Evolutionary conservation across 148 eudicot species (phyloP), one percentile per base, ranked within the genome.

Genomic region (Simmondsia chinensis): DNA sequence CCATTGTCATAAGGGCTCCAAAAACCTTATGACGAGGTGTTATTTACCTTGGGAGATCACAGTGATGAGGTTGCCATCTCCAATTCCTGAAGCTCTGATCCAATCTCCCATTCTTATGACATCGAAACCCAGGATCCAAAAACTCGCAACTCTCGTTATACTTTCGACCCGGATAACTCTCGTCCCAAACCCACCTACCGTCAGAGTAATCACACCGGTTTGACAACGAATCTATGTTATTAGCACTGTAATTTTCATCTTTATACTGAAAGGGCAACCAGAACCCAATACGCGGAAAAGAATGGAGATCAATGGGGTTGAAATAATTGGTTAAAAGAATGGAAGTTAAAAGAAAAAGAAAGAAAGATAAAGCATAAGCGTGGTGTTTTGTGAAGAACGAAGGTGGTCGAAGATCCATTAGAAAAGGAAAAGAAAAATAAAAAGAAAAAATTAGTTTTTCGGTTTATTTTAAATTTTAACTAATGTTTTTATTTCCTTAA

Each of bases 21-120:
- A n/a, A n/a, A n/a, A n/a, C n/a, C n/a, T n/a, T n/a, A n/a, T n/a
- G n/a, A n/a, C n/a, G n/a, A n/a, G n/a, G n/a, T n/a, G n/a, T n/a
- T n/a, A 22, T 58, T 21, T 72, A 87, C 94, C 87, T 76, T 18
- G 96, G 88, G 66, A 82, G 75, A 57, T 77, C 33, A 50, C 91
- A 82, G 0, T 27, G 52, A 2, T 51, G 30, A 6, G 94, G 88
- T 29, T 73, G 76, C 93, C 93, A 87, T 20, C 82, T 52, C 96
- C 96, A 82, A 35, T 72, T 74, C n/a, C 66, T 69, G 20, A 76
- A 82, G 43, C 49, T 73, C 23, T 43, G 33, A 52, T 87, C 75
- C 0, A 5, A 10, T 15, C 94, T 73, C 6, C 96, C 94, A 36
- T 66, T 76, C 11, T 27, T 39, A 25, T 44, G 85, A 69, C 96